Evolutionary conservation across 495 filamentous ascomycete genomes (phyloP).

Genomic region (Neurospora tetrasperma): DNA sequence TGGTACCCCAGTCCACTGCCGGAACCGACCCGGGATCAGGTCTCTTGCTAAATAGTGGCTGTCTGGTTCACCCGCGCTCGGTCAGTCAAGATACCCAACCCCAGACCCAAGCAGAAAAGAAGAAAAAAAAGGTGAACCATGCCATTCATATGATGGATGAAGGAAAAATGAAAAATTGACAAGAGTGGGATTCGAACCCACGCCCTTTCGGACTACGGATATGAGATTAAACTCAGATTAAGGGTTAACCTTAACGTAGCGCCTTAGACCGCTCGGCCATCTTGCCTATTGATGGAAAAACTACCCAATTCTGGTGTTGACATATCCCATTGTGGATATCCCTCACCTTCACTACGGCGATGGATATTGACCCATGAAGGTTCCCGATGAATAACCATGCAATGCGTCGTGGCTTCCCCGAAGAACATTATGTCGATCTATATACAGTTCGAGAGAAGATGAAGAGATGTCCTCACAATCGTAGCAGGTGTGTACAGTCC

Average conservation of each 20-base stretch:
- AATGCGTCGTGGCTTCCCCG: not conserved
- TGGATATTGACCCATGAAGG: not conserved
- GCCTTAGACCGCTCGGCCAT: constrained; percentile 21
- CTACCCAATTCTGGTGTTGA: not conserved
- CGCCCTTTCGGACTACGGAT: constrained; percentile 5
- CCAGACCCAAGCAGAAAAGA: not conserved
- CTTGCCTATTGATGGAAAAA: constrained; percentile 3
- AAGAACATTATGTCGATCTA: not conserved
- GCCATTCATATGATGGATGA: no score
- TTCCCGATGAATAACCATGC: not conserved
- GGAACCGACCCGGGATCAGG: not conserved
- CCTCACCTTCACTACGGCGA: not conserved
- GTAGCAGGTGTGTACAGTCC: not conserved
- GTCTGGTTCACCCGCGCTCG: not conserved
- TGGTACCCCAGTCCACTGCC: not conserved
- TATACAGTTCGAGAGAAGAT: not conserved
- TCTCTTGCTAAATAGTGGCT: not conserved
- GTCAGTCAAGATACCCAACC: not conserved
- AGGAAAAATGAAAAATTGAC: not conserved
- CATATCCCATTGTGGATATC: not conserved
- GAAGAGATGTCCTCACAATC: not conserved
- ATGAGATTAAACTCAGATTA: constrained; percentile 6
- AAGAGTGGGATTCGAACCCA: constrained; percentile 13
- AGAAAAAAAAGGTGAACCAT: not conserved
- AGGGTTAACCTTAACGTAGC: constrained; percentile 19